These are phyloP conservation scores for Astragalus glycyphyllos DNA, from an alignment of 306 rosid genomes.

Conservation along the genomic window DNA sequence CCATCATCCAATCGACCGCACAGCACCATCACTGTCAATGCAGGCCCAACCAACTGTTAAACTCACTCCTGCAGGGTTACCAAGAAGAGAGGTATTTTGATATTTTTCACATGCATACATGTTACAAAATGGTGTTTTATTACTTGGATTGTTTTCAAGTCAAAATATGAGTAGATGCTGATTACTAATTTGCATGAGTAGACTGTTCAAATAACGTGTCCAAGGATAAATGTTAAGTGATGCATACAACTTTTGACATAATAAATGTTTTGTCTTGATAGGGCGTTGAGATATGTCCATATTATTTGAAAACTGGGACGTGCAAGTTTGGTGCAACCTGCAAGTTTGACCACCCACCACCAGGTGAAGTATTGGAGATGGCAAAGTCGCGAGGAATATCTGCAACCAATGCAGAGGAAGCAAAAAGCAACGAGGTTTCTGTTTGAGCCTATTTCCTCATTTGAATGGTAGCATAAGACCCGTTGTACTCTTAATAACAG, in stretches of 20 bases:
- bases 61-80: constrained; percentile 92
- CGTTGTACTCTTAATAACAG: constrained; percentile 23
- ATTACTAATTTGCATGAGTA: constrained; percentile 8
- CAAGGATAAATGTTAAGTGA: no score
- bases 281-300: constrained; percentile 84
- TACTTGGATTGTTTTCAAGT: constrained; percentile 11
- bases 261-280: constrained; percentile 43
- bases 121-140: constrained; percentile 1
- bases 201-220: constrained; percentile 9
- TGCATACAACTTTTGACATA: constrained; percentile 19
- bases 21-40: constrained; percentile 60
- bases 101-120: constrained; percentile 12
- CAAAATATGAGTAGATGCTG: constrained; percentile 24
- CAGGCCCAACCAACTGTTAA: constrained; percentile 60
- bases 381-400: constrained; percentile 62
- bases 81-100: constrained; percentile 88
- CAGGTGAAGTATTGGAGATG: constrained; percentile 87
- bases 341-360: constrained; percentile 98
- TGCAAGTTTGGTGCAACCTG: constrained; percentile 92
- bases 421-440: constrained; percentile 35
- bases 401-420: constrained; percentile 47
- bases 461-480: constrained; percentile 9
- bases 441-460: background rate
- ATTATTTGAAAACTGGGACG: constrained; percentile 89
- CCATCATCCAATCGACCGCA: constrained; percentile 89